Conservation (phyloP, 345 rosid genomes). For the Aegle marmelos region DNA sequence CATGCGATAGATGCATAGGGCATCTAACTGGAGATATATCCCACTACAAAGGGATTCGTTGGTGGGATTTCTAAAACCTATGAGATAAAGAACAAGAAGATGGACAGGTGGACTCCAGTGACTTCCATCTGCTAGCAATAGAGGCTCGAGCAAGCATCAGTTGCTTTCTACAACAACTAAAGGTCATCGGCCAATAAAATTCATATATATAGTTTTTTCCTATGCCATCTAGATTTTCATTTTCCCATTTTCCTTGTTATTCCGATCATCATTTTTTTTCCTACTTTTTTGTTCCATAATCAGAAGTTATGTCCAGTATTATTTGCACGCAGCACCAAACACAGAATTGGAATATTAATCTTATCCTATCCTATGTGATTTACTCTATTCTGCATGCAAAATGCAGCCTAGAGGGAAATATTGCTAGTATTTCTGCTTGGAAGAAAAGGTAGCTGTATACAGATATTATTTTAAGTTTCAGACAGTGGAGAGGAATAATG, state of each 20-base stretch:
- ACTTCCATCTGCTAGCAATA: background rate
- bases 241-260: background rate
- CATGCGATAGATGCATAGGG: background rate
- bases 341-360: background rate
- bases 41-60: background rate
- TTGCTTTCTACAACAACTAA: background rate
- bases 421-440: background rate
- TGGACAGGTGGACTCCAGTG: background rate
- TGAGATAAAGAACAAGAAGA: background rate
- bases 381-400: background rate
- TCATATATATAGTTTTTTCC: background rate
- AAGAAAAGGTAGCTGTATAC: background rate
- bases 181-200: background rate
- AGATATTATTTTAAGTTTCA: background rate
- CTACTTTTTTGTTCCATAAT: background rate
- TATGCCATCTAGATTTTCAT: background rate
- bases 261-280: background rate
- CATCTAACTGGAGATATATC: background rate
- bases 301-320: background rate
- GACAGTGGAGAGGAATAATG: background rate
- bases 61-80: background rate
- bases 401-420: background rate
- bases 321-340: background rate
- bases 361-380: background rate
- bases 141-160: background rate